These are phyloP conservation scores for Irpex sp. DNA, from an alignment of 1,284 basidiomycete species.

Conservation along the genomic window DNA sequence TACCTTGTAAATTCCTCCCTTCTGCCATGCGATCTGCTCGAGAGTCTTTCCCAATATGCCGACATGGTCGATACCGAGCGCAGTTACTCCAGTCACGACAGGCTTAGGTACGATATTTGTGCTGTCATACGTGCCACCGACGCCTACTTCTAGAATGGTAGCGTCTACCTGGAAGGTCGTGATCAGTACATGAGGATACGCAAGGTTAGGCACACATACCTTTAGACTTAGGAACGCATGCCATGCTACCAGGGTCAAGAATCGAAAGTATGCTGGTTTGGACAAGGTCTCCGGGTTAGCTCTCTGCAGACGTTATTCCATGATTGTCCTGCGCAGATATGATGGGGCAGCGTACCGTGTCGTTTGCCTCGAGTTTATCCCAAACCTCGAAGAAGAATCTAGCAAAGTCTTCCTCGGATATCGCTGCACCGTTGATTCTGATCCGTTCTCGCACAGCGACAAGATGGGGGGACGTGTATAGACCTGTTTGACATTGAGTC, in stretches of 20 bases:
- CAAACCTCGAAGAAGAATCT: constrained; percentile 96
- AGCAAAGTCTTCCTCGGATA: constrained; percentile 86
- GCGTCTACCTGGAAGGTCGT: constrained; percentile 59
- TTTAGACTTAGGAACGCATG: constrained; percentile 82
- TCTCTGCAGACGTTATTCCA: constrained; percentile 31
- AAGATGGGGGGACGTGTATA: constrained; percentile 97
- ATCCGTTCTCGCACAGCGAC: constrained; percentile 96
- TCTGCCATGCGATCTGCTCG: constrained; percentile 89
- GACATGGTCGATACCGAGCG: constrained; percentile 94
- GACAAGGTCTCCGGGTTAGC: constrained; percentile 52
- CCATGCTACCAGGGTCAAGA: constrained; percentile 88
- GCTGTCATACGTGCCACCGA: constrained; percentile 92
- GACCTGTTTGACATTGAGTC: constrained; percentile 43
- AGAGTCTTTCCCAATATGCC: constrained; percentile 87
- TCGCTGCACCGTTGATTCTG: constrained; percentile 85
- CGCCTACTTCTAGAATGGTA: constrained; percentile 94
- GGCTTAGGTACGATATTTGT: constrained; percentile 95
- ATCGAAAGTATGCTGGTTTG: constrained; percentile 93
- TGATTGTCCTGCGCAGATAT: constrained; percentile 5
- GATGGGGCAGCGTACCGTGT: constrained; percentile 36
- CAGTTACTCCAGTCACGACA: constrained; percentile 83
- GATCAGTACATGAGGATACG: background rate
- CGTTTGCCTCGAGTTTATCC: constrained; percentile 78
- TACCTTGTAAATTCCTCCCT: constrained; percentile 96
- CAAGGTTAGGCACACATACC: constrained; percentile 27